Conservation (phyloP, 169 alveolate genomes). For the Fabrea salina region DNA sequence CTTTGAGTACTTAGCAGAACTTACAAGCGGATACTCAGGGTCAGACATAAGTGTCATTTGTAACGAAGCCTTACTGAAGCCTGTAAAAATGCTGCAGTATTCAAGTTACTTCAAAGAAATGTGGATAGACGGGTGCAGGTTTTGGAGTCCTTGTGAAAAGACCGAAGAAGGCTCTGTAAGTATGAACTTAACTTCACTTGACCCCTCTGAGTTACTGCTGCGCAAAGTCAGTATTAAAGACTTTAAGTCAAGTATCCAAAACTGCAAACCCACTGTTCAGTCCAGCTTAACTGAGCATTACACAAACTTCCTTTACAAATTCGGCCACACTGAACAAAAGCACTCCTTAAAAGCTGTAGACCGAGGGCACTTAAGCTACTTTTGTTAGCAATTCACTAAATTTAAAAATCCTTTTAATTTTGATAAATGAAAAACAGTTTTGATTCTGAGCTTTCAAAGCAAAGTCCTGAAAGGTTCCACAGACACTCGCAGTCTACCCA, state of each 20-base stretch:
- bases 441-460: too few species aligned
- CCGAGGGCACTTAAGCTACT: background rate
- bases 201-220: slow-evolving; percentile 33
- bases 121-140: background rate
- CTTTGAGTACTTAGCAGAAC: slow-evolving; percentile 39
- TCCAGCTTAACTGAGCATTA: slow-evolving; percentile 28
- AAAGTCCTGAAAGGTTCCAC: too few species aligned
- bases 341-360: background rate
- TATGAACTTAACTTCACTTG: slow-evolving; percentile 22
- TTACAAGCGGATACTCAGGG: slow-evolving; percentile 61
- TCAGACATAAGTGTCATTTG: slow-evolving; percentile 55
- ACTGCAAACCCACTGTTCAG: slow-evolving; percentile 48
- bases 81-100: slow-evolving; percentile 33
- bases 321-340: slow-evolving; percentile 39
- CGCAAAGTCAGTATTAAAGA: slow-evolving; percentile 36
- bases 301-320: slow-evolving; percentile 30
- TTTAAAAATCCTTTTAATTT: too few species aligned
- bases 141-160: background rate
- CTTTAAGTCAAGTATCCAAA: slow-evolving; percentile 33
- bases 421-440: too few species aligned
- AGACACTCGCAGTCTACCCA: too few species aligned
- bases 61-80: slow-evolving; percentile 44
- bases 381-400: too few species aligned
- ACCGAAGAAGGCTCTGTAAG: background rate
- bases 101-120: slow-evolving; percentile 36